Conservation (phyloP, 2,329 filamentous ascomycete species). For the Lecanosticta acicola region DNA sequence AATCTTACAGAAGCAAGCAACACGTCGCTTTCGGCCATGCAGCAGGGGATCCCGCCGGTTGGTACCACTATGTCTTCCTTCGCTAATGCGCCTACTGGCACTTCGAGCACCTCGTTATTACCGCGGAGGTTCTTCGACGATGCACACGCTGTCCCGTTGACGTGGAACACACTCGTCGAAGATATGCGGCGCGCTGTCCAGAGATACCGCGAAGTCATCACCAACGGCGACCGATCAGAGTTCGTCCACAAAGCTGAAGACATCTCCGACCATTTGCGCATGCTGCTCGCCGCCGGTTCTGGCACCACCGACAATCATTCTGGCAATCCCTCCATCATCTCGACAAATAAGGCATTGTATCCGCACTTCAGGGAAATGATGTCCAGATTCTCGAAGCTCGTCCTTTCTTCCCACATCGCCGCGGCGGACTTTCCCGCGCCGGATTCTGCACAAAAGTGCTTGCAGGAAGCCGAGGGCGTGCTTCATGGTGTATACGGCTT, state of each 20-base stretch:
- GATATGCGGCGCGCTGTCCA: constrained; percentile 92
- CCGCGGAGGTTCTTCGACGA: constrained; percentile 89
- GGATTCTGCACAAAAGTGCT: constrained; percentile 88
- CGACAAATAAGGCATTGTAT: constrained; percentile 92
- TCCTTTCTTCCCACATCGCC: constrained; percentile 95
- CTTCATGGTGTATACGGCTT: constrained; percentile 91
- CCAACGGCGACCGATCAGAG: constrained; percentile 74
- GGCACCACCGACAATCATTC: constrained; percentile 98
- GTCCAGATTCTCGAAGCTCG: constrained; percentile 99
- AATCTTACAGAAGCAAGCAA: constrained; percentile 46
- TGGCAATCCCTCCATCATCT: constrained; percentile 98
- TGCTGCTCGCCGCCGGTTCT: constrained; percentile 90
- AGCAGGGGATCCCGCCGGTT: constrained; percentile 42
- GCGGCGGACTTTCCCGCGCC: constrained; percentile 92
- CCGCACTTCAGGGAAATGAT: constrained; percentile 99
- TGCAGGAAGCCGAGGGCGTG: constrained; percentile 96
- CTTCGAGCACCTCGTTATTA: constrained; percentile 43
- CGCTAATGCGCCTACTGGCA: constrained; percentile 42
- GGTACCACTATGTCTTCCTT: constrained; percentile 52
- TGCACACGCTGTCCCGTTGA: constrained; percentile 69
- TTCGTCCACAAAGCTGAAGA: constrained; percentile 95
- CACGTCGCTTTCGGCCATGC: constrained; percentile 43
- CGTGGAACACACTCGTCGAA: constrained; percentile 82
- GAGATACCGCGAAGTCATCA: constrained; percentile 83
- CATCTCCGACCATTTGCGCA: constrained; percentile 89